Base-by-base conservation (phyloP, 108 stramenopile species). In the Stephanodiscus minutulus region DNA sequence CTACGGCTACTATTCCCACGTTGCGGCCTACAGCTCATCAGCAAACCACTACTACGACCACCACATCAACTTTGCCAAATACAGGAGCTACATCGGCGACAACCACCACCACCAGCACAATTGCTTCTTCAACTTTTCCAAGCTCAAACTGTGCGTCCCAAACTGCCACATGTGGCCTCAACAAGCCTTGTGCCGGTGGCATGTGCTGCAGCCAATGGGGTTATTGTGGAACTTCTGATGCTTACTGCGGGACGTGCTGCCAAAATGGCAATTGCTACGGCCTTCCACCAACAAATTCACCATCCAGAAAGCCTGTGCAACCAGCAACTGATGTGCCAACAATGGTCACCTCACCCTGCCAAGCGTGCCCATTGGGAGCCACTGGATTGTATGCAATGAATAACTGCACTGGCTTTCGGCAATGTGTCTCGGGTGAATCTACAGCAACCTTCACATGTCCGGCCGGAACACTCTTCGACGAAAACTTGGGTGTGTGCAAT, bases 141-240 rank as follows among this genome's bases (percentile, higher is more conserved):
- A 58, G 20, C 57, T 58, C 35, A n/a, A 63, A 43, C 3, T 72
- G 71, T 17, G 27, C 12, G 55, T 48, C 71, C 0, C 35, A 54
- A 24, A 63, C 71, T 54, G 61, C 50, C 17, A 61, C 61, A 12
- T 72, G 71, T 43, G 71, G 71, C 1, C 61, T 50, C 13, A 39
- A 62, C 39, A 63, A 63, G 29, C 71, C 71, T 18, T 72, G 71
- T 41, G 52, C 61, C 21, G 9, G 39, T 17, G 68, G 68, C 15
- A 25, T 43, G 37, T 68, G 68, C 57, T 68, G 68, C 43, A 57
- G 55, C 46, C 68, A 68, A 43, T 68, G 68, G 68, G 68, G 68
- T 7, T 58, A 68, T 22, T 68, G 68, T 41, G 68, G 68, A 57
- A 58, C 56, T 41, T 56, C 54, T 7, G 68, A 68, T 20, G 68